Conservation (phyloP, 176 grass and related monocot species). For the Elymus sibiricus region DNA sequence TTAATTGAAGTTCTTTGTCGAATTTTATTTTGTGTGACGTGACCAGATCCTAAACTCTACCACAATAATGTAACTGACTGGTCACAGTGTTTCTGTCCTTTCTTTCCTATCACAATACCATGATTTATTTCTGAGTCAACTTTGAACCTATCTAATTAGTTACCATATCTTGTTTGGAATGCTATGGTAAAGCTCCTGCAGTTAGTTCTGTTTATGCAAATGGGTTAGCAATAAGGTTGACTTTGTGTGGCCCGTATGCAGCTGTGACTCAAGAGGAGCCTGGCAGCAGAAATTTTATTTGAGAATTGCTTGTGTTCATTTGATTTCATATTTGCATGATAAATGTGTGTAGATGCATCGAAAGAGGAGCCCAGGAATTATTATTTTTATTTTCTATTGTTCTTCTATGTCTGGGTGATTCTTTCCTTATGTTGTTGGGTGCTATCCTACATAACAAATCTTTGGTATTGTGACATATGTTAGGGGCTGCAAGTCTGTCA, state of each 20-base stretch:
- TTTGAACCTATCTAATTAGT: slow-evolving; percentile 3
- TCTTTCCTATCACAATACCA: neutral
- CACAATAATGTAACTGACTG: neutral
- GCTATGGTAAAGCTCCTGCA: neutral
- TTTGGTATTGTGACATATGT: neutral
- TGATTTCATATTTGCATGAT: neutral
- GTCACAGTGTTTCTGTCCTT: neutral
- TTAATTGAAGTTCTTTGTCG: neutral
- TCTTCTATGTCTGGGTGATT: slow-evolving; percentile 3
- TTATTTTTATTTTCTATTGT: neutral
- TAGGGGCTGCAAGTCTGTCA: neutral
- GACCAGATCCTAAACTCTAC: neutral
- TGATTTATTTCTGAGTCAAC: neutral
- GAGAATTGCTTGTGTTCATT: neutral
- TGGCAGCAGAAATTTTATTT: neutral
- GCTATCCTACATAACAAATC: neutral
- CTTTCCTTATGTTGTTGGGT: slow-evolving; percentile 2
- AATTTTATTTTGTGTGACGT: neutral
- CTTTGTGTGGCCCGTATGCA: neutral
- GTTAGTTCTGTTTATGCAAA: neutral
- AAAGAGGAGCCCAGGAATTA: neutral
- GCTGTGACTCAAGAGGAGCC: neutral
- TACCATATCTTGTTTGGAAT: neutral
- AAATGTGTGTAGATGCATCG: neutral
- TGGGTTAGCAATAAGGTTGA: neutral